These are phyloP conservation scores for Boletus reticulatus DNA, from an alignment of 768 basidiomycete species.

Conservation along the genomic window DNA sequence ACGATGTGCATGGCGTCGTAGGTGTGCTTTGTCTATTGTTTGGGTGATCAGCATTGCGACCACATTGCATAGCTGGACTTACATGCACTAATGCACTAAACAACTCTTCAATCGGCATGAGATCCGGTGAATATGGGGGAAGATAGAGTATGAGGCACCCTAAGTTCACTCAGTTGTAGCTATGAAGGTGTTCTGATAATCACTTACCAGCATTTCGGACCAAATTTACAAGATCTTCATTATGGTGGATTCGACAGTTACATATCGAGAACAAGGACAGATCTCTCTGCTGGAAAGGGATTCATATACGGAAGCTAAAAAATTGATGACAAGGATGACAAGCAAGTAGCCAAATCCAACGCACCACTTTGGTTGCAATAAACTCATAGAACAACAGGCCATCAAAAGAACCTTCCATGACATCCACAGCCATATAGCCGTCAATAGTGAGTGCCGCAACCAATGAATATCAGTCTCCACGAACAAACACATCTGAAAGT, in stretches of 20 bases:
- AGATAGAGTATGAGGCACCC: background rate
- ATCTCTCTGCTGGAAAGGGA: background rate
- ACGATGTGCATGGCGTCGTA: background rate
- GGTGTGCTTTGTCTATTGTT: background rate
- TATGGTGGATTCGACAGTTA: slow-evolving; percentile 5
- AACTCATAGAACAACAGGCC: background rate
- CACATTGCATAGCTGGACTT: background rate
- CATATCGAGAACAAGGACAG: slow-evolving; percentile 1
- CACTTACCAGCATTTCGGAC: background rate
- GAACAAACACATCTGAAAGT: background rate
- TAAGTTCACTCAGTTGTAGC: background rate
- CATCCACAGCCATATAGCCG: background rate
- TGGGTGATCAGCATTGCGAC: background rate
- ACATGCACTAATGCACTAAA: background rate
- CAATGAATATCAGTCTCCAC: background rate
- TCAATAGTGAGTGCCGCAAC: background rate
- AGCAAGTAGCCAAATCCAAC: too few relatives aligned
- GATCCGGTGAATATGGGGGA: background rate
- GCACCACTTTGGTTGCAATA: background rate
- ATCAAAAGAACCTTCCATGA: background rate
- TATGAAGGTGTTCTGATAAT: background rate
- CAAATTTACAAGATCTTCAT: background rate
- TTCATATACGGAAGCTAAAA: background rate
- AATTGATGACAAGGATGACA: too few relatives aligned
- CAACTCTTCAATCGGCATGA: background rate